Conservation (phyloP, 495 filamentous ascomycete species). For the Thozetella sp. region DNA sequence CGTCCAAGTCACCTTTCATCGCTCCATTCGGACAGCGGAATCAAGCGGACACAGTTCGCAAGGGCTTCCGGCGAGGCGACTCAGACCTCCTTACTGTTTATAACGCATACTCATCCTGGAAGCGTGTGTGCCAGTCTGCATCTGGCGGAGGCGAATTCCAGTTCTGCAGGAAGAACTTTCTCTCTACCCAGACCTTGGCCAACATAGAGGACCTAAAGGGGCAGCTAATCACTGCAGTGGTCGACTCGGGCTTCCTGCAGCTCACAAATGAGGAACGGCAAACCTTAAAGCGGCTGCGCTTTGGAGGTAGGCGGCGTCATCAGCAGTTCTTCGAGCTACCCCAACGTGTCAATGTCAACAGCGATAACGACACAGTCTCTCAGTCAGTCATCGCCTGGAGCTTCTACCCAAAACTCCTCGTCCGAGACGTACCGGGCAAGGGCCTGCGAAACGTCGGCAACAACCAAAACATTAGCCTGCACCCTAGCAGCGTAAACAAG, state of each 20-base stretch:
- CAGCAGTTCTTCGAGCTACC: constrained; percentile 82
- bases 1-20: constrained; percentile 92
- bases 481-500: constrained; percentile 87
- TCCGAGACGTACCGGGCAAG: constrained; percentile 65
- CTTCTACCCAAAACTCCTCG: constrained; percentile 92
- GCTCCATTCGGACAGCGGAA: constrained; percentile 79
- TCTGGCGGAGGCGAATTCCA: constrained; percentile 68
- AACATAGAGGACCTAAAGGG: constrained; percentile 95
- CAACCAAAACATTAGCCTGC: constrained; percentile 82
- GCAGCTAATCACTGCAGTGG: constrained; percentile 79
- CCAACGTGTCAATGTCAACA: constrained; percentile 69
- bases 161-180: constrained; percentile 91
- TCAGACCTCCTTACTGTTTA: constrained; percentile 92
- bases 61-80: constrained; percentile 80
- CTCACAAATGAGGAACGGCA: constrained; percentile 70
- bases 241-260: constrained; percentile 78
- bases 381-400: constrained; percentile 84
- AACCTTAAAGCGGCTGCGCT: constrained; percentile 59
- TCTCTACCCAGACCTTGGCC: constrained; percentile 77
- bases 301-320: constrained; percentile 50
- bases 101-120: constrained; percentile 91
- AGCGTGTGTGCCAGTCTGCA: constrained; percentile 64
- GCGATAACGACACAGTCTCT: constrained; percentile 73
- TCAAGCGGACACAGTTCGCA: constrained; percentile 75
- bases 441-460: constrained; percentile 89